These are phyloP conservation scores for Gamarada debralockiae DNA, from an alignment of 495 filamentous ascomycete species.

Conservation along the genomic window DNA sequence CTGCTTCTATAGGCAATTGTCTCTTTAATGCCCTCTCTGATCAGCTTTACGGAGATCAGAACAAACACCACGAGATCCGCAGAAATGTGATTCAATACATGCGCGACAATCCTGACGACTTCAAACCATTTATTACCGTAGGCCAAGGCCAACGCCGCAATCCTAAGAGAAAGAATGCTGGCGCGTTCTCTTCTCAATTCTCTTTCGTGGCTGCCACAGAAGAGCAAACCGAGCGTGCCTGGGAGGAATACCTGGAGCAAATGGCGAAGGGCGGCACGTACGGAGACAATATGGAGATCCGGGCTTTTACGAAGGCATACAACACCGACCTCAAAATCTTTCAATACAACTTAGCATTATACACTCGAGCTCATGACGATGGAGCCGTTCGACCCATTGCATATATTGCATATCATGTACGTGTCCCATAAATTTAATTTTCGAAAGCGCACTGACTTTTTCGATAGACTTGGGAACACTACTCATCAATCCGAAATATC, in stretches of 20 bases:
- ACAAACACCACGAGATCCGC: conserved; percentile 56
- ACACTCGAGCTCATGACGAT: conserved; percentile 40
- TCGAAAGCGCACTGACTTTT: not conserved
- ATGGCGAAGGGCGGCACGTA: conserved; percentile 63
- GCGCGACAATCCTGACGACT: conserved; percentile 53
- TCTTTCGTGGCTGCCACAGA: conserved; percentile 35
- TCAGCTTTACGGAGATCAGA: conserved; percentile 65
- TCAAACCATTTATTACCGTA: conserved; percentile 63
- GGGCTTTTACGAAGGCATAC: conserved; percentile 62
- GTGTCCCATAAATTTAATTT: conserved; percentile 19
- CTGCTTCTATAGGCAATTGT: conserved; percentile 55
- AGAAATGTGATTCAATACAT: conserved; percentile 59
- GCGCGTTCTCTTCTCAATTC: conserved; percentile 31
- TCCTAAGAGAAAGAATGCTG: conserved; percentile 56
- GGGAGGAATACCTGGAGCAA: conserved; percentile 54
- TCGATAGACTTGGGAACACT: conserved; percentile 63
- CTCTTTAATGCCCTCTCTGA: conserved; percentile 76
- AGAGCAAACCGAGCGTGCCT: conserved; percentile 58
- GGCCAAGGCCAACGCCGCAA: conserved; percentile 58
- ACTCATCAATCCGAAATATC: conserved; percentile 65
- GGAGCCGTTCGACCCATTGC: conserved; percentile 35
- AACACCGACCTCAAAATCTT: conserved; percentile 62
- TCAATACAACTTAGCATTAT: conserved; percentile 33
- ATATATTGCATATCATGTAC: conserved; percentile 73
- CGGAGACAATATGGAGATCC: conserved; percentile 70